Evolutionary conservation across 1,284 basidiomycete genomes (phyloP), one percentile per base, ranked within the genome.

Genomic region (Agroathelia rolfsii): DNA sequence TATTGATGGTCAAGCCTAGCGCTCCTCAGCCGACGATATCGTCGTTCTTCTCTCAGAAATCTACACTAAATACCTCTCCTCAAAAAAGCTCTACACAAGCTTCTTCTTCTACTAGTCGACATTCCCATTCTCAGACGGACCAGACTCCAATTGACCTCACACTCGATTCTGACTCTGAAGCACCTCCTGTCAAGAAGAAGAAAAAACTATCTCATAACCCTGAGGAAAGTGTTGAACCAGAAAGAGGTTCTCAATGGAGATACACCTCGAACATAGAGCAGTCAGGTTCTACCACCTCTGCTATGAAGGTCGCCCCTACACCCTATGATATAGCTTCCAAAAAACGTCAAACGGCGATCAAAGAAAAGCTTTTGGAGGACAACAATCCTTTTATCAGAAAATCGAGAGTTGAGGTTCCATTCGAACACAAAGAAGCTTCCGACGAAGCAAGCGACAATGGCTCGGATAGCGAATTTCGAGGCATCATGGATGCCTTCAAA

Each of bases 141-240:
- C n/a, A n/a, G n/a, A n/a, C n/a, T n/a, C n/a, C n/a, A n/a, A 67
- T 79, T 33, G 76, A 80, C 54, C 52, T 77, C 38, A 73, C 77
- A 6, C 30, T 50, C 10, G 49, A 53, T 30, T 58, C 55, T 17
- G 51, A 46, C 4, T 26, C 29, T 18, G 49, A 44, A 30, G 49
- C 53, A 20, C 61, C 53, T 5, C 47, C 54, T n/a, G n/a, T n/a
- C 6, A 57, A 61, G 43, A 64, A 63, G 44, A 62, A 55, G 40
- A 47, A 48, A 58, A 41, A 36, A 32, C 12, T 44, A 31, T 7
- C n/a, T n/a, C n/a, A n/a, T n/a, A n/a, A n/a, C n/a, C n/a, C n/a
- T n/a, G n/a, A n/a, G n/a, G n/a, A n/a, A n/a, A n/a, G n/a, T n/a
- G n/a, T n/a, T n/a, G n/a, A n/a, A n/a, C n/a, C n/a, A n/a, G n/a